Conservation (phyloP, 139 green algal genomes). For the Coelastrella sp. region DNA sequence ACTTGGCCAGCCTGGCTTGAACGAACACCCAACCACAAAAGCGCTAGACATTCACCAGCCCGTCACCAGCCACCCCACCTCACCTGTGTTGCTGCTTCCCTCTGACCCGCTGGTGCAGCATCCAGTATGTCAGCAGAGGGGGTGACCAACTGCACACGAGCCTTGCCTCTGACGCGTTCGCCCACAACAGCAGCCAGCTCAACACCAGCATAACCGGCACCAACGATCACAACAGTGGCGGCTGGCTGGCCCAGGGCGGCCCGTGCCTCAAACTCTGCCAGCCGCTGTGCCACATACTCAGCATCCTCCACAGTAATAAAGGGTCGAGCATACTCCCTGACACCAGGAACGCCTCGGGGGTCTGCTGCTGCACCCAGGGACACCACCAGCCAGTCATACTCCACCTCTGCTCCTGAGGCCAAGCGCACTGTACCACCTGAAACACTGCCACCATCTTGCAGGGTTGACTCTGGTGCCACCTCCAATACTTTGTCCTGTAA, state of each 20-base stretch:
- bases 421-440: conserved; percentile 72
- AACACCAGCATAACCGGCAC: conserved; percentile 90
- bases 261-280: conserved; percentile 60
- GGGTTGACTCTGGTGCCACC: not conserved
- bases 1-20: no score
- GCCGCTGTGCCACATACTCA: conserved; percentile 8
- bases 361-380: conserved; percentile 76
- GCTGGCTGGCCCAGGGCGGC: conserved; percentile 1
- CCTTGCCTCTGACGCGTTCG: conserved; percentile 68
- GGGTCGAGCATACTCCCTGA: conserved; percentile 82
- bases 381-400: conserved; percentile 94
- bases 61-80: not conserved
- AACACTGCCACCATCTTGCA: conserved; percentile 46
- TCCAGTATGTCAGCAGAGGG: conserved; percentile 79
- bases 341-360: conserved; percentile 78
- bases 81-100: conserved; percentile 67
- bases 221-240: conserved; percentile 80
- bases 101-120: conserved; percentile 69
- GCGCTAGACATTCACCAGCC: no score
- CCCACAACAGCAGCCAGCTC: conserved; percentile 88
- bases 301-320: conserved; percentile 88
- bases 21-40: no score
- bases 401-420: conserved; percentile 61
- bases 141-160: conserved; percentile 80
- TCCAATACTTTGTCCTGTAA: conserved; percentile 40